Conservation (phyloP, 129 eudicot species). For the Escallonia rubra region DNA sequence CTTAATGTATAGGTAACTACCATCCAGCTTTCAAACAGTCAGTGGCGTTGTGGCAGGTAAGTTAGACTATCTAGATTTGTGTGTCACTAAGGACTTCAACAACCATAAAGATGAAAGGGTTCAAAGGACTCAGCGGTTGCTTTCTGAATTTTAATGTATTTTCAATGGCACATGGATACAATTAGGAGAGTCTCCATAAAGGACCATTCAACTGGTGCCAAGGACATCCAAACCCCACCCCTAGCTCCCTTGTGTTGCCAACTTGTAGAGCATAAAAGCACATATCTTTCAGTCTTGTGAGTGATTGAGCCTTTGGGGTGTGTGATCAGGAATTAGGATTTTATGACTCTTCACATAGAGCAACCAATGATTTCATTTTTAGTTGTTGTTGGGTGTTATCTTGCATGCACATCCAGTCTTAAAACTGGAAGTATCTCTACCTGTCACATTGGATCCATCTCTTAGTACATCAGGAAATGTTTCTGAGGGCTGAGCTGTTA, state of each 20-base stretch:
- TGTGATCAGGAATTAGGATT: neutral
- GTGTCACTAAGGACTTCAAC: too few relatives aligned
- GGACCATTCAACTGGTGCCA: slow-evolving; percentile 36
- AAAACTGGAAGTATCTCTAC: slow-evolving; percentile 2
- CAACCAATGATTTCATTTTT: neutral
- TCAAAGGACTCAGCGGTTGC: slow-evolving; percentile 17
- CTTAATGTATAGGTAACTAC: too few relatives aligned
- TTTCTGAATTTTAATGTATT: slow-evolving; percentile 28
- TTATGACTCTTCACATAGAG: neutral
- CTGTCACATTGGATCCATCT: slow-evolving; percentile 17
- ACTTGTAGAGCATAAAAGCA: slow-evolving; percentile 30
- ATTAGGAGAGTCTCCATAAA: slow-evolving; percentile 24
- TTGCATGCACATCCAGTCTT: neutral
- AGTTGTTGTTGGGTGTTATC: slow-evolving; percentile 5
- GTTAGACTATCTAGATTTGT: too few relatives aligned
- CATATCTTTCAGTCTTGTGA: slow-evolving; percentile 28
- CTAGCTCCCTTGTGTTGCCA: slow-evolving; percentile 12
- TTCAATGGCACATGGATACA: slow-evolving; percentile 33
- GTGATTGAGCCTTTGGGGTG: neutral
- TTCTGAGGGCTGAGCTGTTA: neutral
- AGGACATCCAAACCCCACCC: slow-evolving; percentile 9
- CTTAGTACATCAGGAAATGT: neutral
- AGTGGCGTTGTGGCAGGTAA: too few relatives aligned
- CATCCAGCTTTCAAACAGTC: too few relatives aligned
- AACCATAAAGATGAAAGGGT: too few relatives aligned